phyloP scores from a whole-genome alignment of 2,329 filamentous ascomycete genomes.

The Phaeosphaeria sp. region DNA sequence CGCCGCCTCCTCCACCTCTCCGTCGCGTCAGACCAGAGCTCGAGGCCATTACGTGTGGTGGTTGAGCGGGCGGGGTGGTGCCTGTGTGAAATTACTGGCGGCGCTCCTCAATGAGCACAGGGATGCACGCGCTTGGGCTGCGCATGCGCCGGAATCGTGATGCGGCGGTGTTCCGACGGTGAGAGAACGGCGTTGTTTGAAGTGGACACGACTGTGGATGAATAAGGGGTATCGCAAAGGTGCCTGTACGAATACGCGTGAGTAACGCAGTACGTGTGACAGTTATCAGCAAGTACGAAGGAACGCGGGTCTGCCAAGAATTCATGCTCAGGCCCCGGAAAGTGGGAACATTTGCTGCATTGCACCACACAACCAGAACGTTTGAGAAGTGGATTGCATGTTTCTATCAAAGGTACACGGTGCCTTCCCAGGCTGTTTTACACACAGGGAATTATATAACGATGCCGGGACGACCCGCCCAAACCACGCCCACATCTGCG shows the following conservation, averaged over 20 bases:
- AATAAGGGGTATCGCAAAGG: slow-evolving; percentile 27
- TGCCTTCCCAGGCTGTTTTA: slow-evolving; percentile 47
- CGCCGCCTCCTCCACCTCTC: slow-evolving; percentile 68
- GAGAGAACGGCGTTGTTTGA: slow-evolving; percentile 13
- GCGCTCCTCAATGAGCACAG: slow-evolving; percentile 42
- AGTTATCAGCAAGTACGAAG: slow-evolving; percentile 21
- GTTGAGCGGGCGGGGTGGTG: slow-evolving; percentile 34
- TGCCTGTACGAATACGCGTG: slow-evolving; percentile 20
- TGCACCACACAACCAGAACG: slow-evolving; percentile 6
- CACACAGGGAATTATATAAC: slow-evolving; percentile 48
- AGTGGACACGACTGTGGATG: slow-evolving; percentile 15
- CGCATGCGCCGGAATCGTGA: slow-evolving; percentile 35
- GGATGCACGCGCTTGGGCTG: slow-evolving; percentile 42
- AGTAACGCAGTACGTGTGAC: slow-evolving; percentile 26
- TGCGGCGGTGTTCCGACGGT: slow-evolving; percentile 17
- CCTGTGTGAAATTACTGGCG: slow-evolving; percentile 40
- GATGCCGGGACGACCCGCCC: slow-evolving; percentile 40
- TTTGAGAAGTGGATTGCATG: slow-evolving; percentile 38
- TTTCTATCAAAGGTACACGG: slow-evolving; percentile 46
- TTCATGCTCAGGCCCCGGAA: slow-evolving; percentile 18
- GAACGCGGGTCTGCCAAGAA: slow-evolving; percentile 23
- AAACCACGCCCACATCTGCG: slow-evolving; percentile 36
- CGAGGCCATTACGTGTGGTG: slow-evolving; percentile 62
- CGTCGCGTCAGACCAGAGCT: slow-evolving; percentile 76
- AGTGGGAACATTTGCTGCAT: background rate